Evolutionary conservation across 2,329 filamentous ascomycete species (phyloP).

Genomic region (Paecilomyces sp.): DNA sequence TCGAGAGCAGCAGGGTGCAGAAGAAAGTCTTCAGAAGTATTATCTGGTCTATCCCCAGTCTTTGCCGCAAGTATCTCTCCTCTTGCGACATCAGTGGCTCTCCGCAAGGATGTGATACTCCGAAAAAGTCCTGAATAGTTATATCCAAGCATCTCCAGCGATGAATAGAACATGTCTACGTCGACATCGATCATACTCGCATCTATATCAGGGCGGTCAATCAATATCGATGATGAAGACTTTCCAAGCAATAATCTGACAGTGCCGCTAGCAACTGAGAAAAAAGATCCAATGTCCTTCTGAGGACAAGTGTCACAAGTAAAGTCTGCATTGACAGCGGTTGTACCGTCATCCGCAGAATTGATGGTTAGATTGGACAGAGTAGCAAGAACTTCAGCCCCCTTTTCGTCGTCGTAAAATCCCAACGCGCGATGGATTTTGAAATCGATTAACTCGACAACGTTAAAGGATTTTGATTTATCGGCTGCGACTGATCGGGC

Average conservation of each 20-base stretch:
- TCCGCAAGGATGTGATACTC: slow-evolving; percentile 8
- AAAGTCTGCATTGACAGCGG: slow-evolving; percentile 5
- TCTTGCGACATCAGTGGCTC: slow-evolving; percentile 13
- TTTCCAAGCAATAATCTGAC: slow-evolving; percentile 3
- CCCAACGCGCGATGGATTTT: slow-evolving; percentile 18
- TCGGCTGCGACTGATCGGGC: not conserved
- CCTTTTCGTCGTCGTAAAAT: slow-evolving; percentile 14
- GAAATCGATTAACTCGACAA: slow-evolving; percentile 17
- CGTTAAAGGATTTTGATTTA: slow-evolving; percentile 2
- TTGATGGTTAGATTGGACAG: slow-evolving; percentile 8
- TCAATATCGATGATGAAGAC: not conserved
- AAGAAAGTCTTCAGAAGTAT: slow-evolving; percentile 15
- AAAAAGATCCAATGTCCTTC: slow-evolving; percentile 8
- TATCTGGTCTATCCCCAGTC: slow-evolving; percentile 10
- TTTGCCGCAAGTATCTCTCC: slow-evolving; percentile 10
- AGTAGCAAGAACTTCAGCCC: slow-evolving; percentile 13
- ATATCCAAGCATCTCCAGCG: slow-evolving; percentile 16
- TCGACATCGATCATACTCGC: slow-evolving; percentile 9
- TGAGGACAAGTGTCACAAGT: slow-evolving; percentile 13
- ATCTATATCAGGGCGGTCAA: not conserved
- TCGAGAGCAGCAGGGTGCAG: not conserved
- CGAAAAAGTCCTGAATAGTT: slow-evolving; percentile 18
- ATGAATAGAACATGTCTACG: slow-evolving; percentile 17
- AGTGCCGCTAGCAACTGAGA: slow-evolving; percentile 4
- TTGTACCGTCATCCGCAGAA: too few species aligned